These are phyloP conservation scores for Maudiozyma saulgeensis DNA, from an alignment of 805 yeast genomes.

Conservation along the genomic window DNA sequence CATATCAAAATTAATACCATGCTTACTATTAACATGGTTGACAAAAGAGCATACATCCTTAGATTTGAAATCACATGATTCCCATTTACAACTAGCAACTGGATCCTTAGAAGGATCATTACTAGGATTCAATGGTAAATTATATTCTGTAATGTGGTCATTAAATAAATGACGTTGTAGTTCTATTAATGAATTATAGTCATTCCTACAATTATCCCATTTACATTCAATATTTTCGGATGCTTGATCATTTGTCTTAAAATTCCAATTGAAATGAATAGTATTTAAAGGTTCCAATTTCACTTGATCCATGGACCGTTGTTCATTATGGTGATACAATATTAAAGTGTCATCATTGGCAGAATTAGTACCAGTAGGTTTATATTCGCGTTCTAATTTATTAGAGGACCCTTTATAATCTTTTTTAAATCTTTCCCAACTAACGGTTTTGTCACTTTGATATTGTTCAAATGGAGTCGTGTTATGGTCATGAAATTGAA, in stretches of 20 bases:
- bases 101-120: neutral
- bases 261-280: slow-evolving; percentile 38
- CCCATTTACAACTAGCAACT: slow-evolving; percentile 55
- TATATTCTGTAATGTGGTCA: slow-evolving; percentile 34
- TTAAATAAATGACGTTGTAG: slow-evolving; percentile 45
- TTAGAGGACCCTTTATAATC: neutral
- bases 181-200: slow-evolving; percentile 31
- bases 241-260: slow-evolving; percentile 14
- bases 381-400: neutral
- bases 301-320: neutral
- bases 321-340: neutral
- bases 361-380: neutral
- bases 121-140: neutral
- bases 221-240: slow-evolving; percentile 38
- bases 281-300: slow-evolving; percentile 7
- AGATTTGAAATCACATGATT: slow-evolving; percentile 52
- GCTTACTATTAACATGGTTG: slow-evolving; percentile 46
- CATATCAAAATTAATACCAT: slow-evolving; percentile 31
- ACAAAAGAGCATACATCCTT: slow-evolving; percentile 44
- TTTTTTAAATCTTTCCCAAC: slow-evolving; percentile 7
- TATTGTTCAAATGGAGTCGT: neutral
- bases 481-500: slow-evolving; percentile 29
- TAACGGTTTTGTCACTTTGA: neutral
- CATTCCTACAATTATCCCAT: slow-evolving; percentile 53
- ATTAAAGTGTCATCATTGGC: neutral